These are phyloP conservation scores for Hypoxylon intermedium DNA, from an alignment of 495 filamentous ascomycete genomes.

Conservation along the genomic window DNA sequence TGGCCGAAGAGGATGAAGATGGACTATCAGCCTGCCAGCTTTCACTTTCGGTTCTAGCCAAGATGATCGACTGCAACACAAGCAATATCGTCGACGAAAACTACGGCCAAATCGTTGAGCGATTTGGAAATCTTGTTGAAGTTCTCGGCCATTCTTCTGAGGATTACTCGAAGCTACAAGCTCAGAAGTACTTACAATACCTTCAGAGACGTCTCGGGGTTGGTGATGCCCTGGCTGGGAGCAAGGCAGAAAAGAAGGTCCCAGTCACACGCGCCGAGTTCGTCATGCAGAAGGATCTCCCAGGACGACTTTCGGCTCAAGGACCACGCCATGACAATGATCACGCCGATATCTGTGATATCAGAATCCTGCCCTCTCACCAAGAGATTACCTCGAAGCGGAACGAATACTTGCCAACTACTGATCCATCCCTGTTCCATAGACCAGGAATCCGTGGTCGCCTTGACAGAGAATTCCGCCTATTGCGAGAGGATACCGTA, in stretches of 20 bases:
- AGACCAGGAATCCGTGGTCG: slow-evolving; percentile 64
- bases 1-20: slow-evolving; percentile 4
- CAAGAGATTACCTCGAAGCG: slow-evolving; percentile 63
- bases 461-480: slow-evolving; percentile 73
- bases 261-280: slow-evolving; percentile 42
- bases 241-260: not conserved
- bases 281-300: slow-evolving; percentile 54
- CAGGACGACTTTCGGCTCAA: slow-evolving; percentile 58
- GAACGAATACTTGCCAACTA: slow-evolving; percentile 66
- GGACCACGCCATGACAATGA: slow-evolving; percentile 75
- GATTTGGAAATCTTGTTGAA: slow-evolving; percentile 12
- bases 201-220: slow-evolving; percentile 39
- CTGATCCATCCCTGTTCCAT: slow-evolving; percentile 60
- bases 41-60: slow-evolving; percentile 39
- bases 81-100: slow-evolving; percentile 43
- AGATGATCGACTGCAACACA: slow-evolving; percentile 46
- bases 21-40: slow-evolving; percentile 36
- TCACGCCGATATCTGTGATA: slow-evolving; percentile 62
- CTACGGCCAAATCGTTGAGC: slow-evolving; percentile 23
- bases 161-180: slow-evolving; percentile 42
- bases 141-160: slow-evolving; percentile 16
- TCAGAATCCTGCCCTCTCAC: slow-evolving; percentile 68
- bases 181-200: slow-evolving; percentile 38
- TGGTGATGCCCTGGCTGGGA: slow-evolving; percentile 27
- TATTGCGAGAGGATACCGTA: slow-evolving; percentile 70